phyloP scores from a whole-genome alignment of 1,284 basidiomycete genomes.

The Ganoderma meredithae region DNA sequence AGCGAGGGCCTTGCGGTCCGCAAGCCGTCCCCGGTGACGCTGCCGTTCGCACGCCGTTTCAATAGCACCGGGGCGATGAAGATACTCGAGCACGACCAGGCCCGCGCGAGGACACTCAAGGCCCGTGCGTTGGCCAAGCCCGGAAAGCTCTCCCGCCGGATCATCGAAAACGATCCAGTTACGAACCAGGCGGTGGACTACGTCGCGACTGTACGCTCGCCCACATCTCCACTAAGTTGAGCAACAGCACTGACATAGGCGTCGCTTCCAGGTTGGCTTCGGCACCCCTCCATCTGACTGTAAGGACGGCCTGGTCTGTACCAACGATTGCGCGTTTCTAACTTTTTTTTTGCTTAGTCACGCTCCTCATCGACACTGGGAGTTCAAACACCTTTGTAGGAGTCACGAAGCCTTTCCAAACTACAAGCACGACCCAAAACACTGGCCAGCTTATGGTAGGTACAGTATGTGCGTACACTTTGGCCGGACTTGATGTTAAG shows the following conservation, averaged over 20 bases:
- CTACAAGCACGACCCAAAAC: constrained; percentile 46
- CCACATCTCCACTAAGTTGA: not conserved
- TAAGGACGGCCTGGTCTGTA: constrained; percentile 16
- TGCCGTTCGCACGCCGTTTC: constrained; percentile 35
- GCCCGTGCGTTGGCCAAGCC: constrained; percentile 9
- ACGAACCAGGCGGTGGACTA: constrained; percentile 37
- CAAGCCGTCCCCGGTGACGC: constrained; percentile 28
- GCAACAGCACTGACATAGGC: not conserved
- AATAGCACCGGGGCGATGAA: constrained; percentile 32
- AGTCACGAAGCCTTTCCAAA: constrained; percentile 47
- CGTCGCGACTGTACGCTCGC: constrained; percentile 32
- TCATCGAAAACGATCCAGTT: constrained; percentile 26
- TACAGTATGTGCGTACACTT: not conserved
- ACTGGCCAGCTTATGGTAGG: constrained; percentile 51
- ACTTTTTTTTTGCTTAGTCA: constrained; percentile 16
- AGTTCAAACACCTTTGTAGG: constrained; percentile 60
- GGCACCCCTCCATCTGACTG: constrained; percentile 39
- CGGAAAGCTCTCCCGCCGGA: constrained; percentile 7
- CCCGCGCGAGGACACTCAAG: constrained; percentile 33
- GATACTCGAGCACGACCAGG: constrained; percentile 35
- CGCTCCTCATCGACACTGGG: constrained; percentile 40
- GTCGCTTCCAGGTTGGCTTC: constrained; percentile 34
- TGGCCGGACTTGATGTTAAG: not conserved
- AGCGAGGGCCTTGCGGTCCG: constrained; percentile 27
- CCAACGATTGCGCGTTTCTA: not conserved